phyloP scores from a whole-genome alignment of 108 stramenopile species.

The Cyclotella choctawhatcheeana region DNA sequence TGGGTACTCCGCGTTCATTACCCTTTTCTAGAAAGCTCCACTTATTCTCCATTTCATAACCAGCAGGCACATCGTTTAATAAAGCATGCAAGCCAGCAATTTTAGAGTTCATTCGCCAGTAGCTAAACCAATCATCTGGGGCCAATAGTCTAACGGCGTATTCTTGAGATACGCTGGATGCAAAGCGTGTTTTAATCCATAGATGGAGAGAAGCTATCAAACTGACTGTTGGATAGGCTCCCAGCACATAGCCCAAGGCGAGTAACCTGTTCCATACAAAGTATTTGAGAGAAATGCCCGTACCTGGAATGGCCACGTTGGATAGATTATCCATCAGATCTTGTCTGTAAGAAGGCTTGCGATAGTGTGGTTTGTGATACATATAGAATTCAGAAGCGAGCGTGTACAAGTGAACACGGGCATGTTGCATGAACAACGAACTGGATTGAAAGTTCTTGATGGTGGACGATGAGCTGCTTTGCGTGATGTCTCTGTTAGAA shows the following conservation, averaged over 20 bases:
- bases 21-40: slow-evolving; percentile 95
- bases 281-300: slow-evolving; percentile 86
- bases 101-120: slow-evolving; percentile 96
- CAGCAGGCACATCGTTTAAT: slow-evolving; percentile 72
- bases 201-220: slow-evolving; percentile 70
- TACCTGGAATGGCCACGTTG: slow-evolving; percentile 98
- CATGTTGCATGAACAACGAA: slow-evolving; percentile 77
- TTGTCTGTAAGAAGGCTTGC: slow-evolving; percentile 83
- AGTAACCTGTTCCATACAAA: slow-evolving; percentile 58
- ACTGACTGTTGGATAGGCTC: slow-evolving; percentile 81
- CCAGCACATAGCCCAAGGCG: slow-evolving; percentile 67
- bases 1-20: slow-evolving; percentile 78
- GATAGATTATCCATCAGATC: slow-evolving; percentile 93
- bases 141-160: slow-evolving; percentile 87
- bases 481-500: slow-evolving; percentile 4
- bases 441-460: slow-evolving; percentile 6
- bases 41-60: slow-evolving; percentile 96
- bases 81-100: slow-evolving; percentile 93
- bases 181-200: slow-evolving; percentile 54
- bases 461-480: slow-evolving; percentile 16
- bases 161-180: slow-evolving; percentile 61
- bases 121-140: slow-evolving; percentile 96
- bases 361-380: slow-evolving; percentile 95
- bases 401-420: slow-evolving; percentile 88
- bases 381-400: slow-evolving; percentile 90